Conservation (phyloP, 1,284 basidiomycete species). For the Cystobasidiaceae sp. region DNA sequence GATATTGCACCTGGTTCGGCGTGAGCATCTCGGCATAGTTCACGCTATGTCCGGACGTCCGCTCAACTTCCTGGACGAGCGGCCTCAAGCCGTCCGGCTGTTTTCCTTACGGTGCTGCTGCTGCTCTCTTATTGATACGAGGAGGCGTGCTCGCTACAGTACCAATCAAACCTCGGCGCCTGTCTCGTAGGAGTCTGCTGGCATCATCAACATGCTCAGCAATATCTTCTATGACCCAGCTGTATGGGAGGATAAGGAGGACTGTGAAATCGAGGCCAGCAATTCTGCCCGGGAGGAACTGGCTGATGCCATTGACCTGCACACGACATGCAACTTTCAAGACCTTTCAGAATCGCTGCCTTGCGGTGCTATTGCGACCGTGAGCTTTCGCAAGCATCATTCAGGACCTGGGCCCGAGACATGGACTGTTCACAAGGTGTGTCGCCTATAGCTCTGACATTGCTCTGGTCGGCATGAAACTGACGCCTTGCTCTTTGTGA, state of each 20-base stretch:
- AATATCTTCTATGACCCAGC: constrained; percentile 11
- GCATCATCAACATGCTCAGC: no score
- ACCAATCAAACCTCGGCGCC: no score
- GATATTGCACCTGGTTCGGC: no score
- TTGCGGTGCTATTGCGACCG: constrained; percentile 9
- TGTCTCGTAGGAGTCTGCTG: no score
- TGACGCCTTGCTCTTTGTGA: neutral
- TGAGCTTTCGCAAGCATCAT: constrained; percentile 14
- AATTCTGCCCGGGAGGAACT: no score
- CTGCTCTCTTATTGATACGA: no score
- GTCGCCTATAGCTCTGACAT: neutral
- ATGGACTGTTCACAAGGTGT: constrained; percentile 22
- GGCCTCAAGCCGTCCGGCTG: no score
- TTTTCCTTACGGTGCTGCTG: no score
- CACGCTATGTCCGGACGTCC: no score
- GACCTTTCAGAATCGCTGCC: constrained; percentile 1
- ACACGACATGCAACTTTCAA: neutral
- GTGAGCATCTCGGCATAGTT: no score
- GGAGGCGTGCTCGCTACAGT: no score
- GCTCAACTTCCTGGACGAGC: no score
- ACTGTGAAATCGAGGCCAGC: neutral
- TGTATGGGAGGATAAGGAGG: neutral
- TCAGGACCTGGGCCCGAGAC: neutral
- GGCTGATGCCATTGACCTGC: neutral
- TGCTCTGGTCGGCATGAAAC: neutral